phyloP scores from a whole-genome alignment of 2,329 filamentous ascomycete species.

The Corniculantispora saksenae region DNA sequence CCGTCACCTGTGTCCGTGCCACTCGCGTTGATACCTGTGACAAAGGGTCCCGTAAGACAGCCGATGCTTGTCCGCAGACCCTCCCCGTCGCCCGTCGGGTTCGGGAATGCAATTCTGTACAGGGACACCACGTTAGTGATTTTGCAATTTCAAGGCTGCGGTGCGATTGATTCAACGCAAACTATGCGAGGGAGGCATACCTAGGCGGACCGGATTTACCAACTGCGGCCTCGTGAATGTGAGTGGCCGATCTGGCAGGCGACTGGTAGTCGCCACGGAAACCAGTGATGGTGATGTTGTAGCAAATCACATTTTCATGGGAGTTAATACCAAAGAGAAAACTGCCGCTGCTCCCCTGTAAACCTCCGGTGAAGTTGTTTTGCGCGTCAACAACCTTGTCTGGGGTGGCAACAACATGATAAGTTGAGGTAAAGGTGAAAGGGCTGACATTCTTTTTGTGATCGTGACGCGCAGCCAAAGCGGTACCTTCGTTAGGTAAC shows the following conservation, averaged over 20 bases:
- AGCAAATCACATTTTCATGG: conserved; percentile 43
- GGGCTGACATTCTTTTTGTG: conserved; percentile 21
- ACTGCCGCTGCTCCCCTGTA: conserved; percentile 45
- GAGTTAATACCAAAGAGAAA: conserved; percentile 57
- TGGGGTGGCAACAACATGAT: conserved; percentile 48
- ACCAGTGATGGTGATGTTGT: conserved; percentile 51
- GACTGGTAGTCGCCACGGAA: conserved; percentile 54
- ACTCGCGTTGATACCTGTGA: conserved; percentile 33
- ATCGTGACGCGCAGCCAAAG: neutral
- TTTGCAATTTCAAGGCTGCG: too few species aligned
- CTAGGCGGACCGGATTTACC: conserved; percentile 52
- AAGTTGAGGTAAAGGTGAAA: conserved; percentile 50
- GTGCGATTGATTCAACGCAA: neutral
- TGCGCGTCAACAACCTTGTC: conserved; percentile 50
- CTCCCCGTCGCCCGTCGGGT: conserved; percentile 42
- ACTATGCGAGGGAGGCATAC: conserved; percentile 23
- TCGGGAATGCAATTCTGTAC: conserved; percentile 48
- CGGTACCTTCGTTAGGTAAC: neutral
- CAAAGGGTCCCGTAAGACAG: conserved; percentile 40
- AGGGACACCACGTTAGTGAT: neutral
- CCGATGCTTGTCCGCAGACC: conserved; percentile 40
- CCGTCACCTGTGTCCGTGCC: conserved; percentile 38
- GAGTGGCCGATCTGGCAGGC: conserved; percentile 52
- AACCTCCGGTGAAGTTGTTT: conserved; percentile 39
- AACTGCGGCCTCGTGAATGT: conserved; percentile 52